Evolutionary conservation across 2,329 filamentous ascomycete genomes (phyloP).

Genomic region (Colletotrichum musicola): DNA sequence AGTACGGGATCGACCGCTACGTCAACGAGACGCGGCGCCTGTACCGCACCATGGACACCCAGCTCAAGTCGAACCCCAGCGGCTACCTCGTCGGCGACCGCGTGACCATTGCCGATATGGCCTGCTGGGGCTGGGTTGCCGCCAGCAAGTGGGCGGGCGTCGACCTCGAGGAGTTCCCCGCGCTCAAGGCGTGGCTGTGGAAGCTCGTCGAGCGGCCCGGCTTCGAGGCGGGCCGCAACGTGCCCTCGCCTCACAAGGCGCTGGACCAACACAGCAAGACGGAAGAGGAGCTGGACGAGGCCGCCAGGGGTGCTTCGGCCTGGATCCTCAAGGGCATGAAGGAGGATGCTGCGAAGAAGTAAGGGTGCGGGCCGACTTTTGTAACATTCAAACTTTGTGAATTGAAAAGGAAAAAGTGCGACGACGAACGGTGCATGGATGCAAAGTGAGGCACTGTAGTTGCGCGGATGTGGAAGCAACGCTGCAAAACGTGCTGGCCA

Average conservation of each 20-base stretch:
- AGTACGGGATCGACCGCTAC: constrained; percentile 87
- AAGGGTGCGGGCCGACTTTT: not conserved
- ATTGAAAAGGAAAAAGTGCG: not conserved
- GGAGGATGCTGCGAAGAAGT: constrained; percentile 67
- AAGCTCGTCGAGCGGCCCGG: constrained; percentile 76
- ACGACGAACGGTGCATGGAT: not conserved
- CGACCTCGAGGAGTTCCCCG: constrained; percentile 80
- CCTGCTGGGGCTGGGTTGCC: constrained; percentile 84
- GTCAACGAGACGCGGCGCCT: constrained; percentile 85
- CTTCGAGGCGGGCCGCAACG: constrained; percentile 80
- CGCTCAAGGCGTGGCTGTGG: constrained; percentile 82
- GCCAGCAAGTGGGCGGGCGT: constrained; percentile 56
- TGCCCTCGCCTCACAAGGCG: constrained; percentile 76
- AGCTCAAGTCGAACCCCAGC: constrained; percentile 69
- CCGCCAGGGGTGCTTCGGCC: constrained; percentile 59
- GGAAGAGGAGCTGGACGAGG: constrained; percentile 68
- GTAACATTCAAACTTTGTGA: not conserved
- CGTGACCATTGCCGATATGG: constrained; percentile 82
- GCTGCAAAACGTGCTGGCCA: too few species aligned
- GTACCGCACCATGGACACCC: constrained; percentile 81
- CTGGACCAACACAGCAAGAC: constrained; percentile 59
- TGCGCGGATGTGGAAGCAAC: too few species aligned
- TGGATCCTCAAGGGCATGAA: constrained; percentile 82
- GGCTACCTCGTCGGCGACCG: constrained; percentile 76
- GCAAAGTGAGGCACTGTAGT: not conserved